These are phyloP conservation scores for Zelopaecilomyces penicillatus DNA, from an alignment of 2,329 filamentous ascomycete species.

Conservation along the genomic window DNA sequence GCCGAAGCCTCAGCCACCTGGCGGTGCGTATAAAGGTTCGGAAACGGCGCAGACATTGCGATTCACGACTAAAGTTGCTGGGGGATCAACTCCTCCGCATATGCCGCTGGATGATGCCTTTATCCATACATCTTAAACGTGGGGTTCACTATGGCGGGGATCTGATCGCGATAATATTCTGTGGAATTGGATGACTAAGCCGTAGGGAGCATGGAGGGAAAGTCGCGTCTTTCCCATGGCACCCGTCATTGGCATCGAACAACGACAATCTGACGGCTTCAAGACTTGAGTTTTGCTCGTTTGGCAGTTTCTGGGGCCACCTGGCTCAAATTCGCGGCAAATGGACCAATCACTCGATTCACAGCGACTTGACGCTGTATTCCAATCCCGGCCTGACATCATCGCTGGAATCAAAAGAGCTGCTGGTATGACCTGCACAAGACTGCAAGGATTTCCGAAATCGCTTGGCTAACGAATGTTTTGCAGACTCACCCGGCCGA, in stretches of 20 bases:
- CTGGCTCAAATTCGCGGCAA: slow-evolving; percentile 3
- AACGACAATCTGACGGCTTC: not conserved
- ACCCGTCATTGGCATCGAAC: not conserved
- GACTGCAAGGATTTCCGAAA: too few relatives aligned
- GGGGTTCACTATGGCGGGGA: too few relatives aligned
- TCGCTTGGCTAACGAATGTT: not conserved
- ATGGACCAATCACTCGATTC: slow-evolving; percentile 41
- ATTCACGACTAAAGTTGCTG: too few relatives aligned
- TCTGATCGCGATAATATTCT: too few relatives aligned
- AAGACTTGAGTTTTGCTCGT: too few relatives aligned
- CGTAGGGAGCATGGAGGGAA: too few relatives aligned
- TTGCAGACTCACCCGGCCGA: slow-evolving; percentile 40
- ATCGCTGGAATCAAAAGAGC: slow-evolving; percentile 43
- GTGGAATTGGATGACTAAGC: too few relatives aligned
- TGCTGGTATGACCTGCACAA: slow-evolving; percentile 34
- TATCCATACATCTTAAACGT: too few relatives aligned
- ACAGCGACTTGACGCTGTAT: slow-evolving; percentile 42
- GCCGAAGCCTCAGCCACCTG: slow-evolving; percentile 77
- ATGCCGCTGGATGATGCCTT: too few relatives aligned
- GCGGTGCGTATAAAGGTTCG: slow-evolving; percentile 77
- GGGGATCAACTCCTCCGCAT: too few relatives aligned
- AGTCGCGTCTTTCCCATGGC: not conserved
- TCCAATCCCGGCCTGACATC: slow-evolving; percentile 49
- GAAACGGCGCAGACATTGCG: slow-evolving; percentile 34
- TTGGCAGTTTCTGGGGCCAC: not conserved